Percentiles rank a stretch among this genome's conserved stretches.
Conservation (phyloP, 2,329 filamentous ascomycete genomes). For the Esteya vermicola region DNA sequence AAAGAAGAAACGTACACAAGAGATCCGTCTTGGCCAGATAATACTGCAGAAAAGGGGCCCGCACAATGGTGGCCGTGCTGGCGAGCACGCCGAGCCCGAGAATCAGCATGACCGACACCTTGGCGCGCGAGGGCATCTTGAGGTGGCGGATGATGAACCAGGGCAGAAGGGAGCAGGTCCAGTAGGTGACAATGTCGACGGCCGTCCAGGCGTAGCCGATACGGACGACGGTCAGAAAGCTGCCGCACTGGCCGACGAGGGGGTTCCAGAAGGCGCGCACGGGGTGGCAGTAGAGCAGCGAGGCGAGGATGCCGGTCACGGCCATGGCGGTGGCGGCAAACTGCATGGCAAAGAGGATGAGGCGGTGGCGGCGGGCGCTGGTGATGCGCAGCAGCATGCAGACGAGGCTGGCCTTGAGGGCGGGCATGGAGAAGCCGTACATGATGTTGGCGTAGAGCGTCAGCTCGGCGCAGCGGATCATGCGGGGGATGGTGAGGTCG, state of each 20-base stretch:
- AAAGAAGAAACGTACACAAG: background rate
- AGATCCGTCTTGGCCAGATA: constrained; percentile 3
- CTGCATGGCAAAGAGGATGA: constrained; percentile 6
- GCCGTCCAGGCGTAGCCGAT: constrained; percentile 7
- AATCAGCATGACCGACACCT: constrained; percentile 7
- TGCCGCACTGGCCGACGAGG: constrained; percentile 8
- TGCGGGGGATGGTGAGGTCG: constrained; percentile 1
- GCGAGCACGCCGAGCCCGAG: constrained; percentile 16
- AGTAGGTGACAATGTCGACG: constrained; percentile 6
- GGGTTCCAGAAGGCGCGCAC: constrained; percentile 9
- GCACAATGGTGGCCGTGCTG: constrained; percentile 21
- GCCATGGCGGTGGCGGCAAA: constrained; percentile 6
- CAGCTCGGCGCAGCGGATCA: constrained; percentile 7
- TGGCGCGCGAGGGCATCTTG: constrained; percentile 7
- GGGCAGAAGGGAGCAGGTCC: constrained; percentile 7
- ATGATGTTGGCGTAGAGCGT: constrained; percentile 9
- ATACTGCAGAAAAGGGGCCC: constrained; percentile 9
- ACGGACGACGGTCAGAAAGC: constrained; percentile 6
- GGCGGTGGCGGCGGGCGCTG: constrained; percentile 1
- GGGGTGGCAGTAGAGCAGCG: constrained; percentile 10
- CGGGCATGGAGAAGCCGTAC: constrained; percentile 9
- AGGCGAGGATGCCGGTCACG: constrained; percentile 8
- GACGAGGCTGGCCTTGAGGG: constrained; percentile 10
- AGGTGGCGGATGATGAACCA: constrained; percentile 9
- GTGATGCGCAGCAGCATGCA: constrained; percentile 9